Evolutionary conservation across 1,284 basidiomycete genomes (phyloP), one percentile per base, ranked within the genome.

Genomic region (Cystobasidium sp.): DNA sequence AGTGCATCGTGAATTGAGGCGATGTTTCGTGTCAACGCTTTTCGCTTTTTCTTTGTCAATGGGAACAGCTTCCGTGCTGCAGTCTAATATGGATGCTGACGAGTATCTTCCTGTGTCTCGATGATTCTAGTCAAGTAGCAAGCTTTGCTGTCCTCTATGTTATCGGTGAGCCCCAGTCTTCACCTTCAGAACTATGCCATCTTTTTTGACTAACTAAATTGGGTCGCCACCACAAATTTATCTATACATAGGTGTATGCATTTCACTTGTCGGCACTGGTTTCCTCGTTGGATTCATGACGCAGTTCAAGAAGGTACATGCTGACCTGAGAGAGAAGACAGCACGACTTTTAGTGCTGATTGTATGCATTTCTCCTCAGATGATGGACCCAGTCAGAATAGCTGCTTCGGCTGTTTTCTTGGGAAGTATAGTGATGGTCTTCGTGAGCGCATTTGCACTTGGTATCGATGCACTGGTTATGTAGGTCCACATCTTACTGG

Each of bases 401-500:
- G 47, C 70, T 37, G 70, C 70, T 12, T 66, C 70, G 39, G 46
- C 44, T 24, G 70, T 73, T 6, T 73, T 73, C 52, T 55, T 73
- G 18, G 70, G 62, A n/a, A 65, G 62, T 49, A 73, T 65, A 53
- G 70, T 37, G n/a, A 73, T 73, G 70, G 70, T 73, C 41, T 73
- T 73, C 59, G 55, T 73, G 39, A 64, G 59, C 43, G 70, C 70
- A 20, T 73, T 73, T 31, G 70, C 53, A 8, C 70, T 73, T 44
- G 70, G 70, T 20, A 73, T 73, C 18, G 70, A 73, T 53, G 70
- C 70, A 18, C 63, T 73, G 18, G 70, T 73, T 20, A 73, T 73
- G 64, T 66, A 37, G 41, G 64, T 53, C 22, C 5, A 6, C 8
- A 52, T 4, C 43, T 39, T n/a, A 20, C 12, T 37, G 6, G 14